Conservation (phyloP, 2,329 filamentous ascomycete genomes). For the Exophiala spinifera region DNA sequence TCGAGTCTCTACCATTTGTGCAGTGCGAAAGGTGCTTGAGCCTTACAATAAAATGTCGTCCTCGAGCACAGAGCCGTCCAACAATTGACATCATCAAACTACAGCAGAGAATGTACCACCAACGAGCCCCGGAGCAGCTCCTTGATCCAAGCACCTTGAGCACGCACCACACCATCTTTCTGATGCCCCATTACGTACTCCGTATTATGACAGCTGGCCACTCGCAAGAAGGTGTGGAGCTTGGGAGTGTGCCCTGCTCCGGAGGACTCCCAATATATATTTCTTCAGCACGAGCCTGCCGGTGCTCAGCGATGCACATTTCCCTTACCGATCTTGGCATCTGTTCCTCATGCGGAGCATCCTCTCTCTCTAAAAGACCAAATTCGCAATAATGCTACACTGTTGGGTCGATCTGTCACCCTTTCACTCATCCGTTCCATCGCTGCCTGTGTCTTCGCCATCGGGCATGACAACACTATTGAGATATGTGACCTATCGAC, state of each 20-base stretch:
- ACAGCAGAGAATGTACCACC: not conserved
- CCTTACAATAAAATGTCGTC: too few relatives aligned
- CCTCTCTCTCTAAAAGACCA: not conserved
- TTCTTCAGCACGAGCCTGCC: constrained; percentile 13
- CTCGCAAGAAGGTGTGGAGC: not conserved
- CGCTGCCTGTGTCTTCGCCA: constrained; percentile 34
- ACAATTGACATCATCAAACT: not conserved
- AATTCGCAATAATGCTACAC: not conserved
- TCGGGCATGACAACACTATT: constrained; percentile 75
- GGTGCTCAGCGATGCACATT: constrained; percentile 3
- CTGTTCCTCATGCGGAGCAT: too few relatives aligned
- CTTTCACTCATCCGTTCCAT: constrained; percentile 19
- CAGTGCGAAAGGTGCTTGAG: too few relatives aligned
- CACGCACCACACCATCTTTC: too few relatives aligned
- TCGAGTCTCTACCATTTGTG: too few relatives aligned
- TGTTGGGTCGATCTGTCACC: not conserved
- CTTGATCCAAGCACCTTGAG: too few relatives aligned
- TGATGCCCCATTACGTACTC: not conserved
- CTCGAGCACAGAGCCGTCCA: too few relatives aligned
- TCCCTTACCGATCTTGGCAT: not conserved
- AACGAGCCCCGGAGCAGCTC: not conserved
- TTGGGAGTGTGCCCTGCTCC: not conserved
- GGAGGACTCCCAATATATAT: constrained; percentile 11
- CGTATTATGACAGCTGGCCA: not conserved
- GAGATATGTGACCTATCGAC: constrained; percentile 62